phyloP scores from a whole-genome alignment of 352 stramenopile genomes.

The Globisporangium camurandrum region DNA sequence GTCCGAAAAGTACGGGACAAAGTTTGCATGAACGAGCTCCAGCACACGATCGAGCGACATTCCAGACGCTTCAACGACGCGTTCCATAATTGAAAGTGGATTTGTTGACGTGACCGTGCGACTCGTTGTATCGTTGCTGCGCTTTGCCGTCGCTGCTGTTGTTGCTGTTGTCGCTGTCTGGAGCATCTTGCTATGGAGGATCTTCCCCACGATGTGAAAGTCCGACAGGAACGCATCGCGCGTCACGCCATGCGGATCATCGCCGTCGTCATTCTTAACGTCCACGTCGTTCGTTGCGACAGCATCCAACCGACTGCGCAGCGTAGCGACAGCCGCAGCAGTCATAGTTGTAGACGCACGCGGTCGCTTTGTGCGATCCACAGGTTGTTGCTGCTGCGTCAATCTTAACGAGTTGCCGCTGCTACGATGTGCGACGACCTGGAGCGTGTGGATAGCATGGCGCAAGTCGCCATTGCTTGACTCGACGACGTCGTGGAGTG shows the following conservation, averaged over 20 bases:
- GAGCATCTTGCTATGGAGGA: conserved; percentile 58
- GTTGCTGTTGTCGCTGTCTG: neutral
- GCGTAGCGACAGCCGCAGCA: neutral
- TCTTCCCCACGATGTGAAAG: conserved; percentile 73
- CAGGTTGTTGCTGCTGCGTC: neutral
- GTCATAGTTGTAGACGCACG: conserved; percentile 6
- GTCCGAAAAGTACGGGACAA: conserved; percentile 56
- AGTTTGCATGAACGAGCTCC: conserved; percentile 71
- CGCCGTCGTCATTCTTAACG: neutral
- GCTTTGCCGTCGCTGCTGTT: conserved; percentile 17
- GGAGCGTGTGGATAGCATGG: conserved; percentile 73
- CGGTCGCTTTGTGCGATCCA: neutral
- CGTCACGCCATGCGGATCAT: neutral
- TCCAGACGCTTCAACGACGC: conserved; percentile 41
- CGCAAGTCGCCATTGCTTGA: conserved; percentile 68
- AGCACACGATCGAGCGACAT: conserved; percentile 55
- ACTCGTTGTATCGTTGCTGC: conserved; percentile 5
- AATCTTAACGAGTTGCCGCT: conserved; percentile 13
- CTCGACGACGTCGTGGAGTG: conserved; percentile 48
- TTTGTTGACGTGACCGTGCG: neutral
- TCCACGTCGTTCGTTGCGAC: no score
- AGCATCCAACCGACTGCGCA: neutral
- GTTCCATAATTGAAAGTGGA: conserved; percentile 24
- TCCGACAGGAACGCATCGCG: conserved; percentile 78
- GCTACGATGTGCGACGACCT: conserved; percentile 19